phyloP scores from a whole-genome alignment of 2,329 filamentous ascomycete species.

The Cyphellophora europaea region DNA sequence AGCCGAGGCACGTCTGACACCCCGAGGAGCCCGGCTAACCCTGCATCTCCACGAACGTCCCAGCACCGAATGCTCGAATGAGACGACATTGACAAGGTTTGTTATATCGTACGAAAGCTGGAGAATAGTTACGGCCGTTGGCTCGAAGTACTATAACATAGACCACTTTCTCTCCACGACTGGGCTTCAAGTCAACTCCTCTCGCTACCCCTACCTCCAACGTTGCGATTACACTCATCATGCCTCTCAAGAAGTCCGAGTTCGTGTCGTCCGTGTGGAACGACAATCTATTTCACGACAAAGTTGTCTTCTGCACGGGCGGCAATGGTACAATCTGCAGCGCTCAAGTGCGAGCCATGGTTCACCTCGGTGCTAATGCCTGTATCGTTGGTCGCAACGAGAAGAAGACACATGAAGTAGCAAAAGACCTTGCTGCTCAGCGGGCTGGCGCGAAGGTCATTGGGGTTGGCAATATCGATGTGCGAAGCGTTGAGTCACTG shows the following conservation, averaged over 20 bases:
- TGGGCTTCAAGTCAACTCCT: too few relatives aligned
- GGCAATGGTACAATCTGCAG: conserved; percentile 91
- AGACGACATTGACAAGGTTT: too few relatives aligned
- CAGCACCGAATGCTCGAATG: too few relatives aligned
- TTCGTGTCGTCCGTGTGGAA: conserved; percentile 79
- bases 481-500: conserved; percentile 62
- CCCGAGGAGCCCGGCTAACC: too few relatives aligned
- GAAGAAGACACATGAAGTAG: conserved; percentile 74
- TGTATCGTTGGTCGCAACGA: conserved; percentile 88
- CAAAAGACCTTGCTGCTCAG: conserved; percentile 71
- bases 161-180: neutral
- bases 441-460: conserved; percentile 74
- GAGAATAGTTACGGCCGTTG: too few relatives aligned
- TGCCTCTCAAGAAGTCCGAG: conserved; percentile 61
- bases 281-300: conserved; percentile 78
- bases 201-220: conserved; percentile 1
- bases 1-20: too few relatives aligned
- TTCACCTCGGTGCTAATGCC: conserved; percentile 83
- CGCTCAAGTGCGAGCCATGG: conserved; percentile 82
- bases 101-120: too few relatives aligned
- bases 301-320: conserved; percentile 90
- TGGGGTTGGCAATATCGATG: conserved; percentile 66
- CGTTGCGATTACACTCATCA: too few relatives aligned
- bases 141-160: too few relatives aligned
- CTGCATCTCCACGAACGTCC: too few relatives aligned